phyloP scores from a whole-genome alignment of 495 filamentous ascomycete genomes.

The Talaromyces ruber region DNA sequence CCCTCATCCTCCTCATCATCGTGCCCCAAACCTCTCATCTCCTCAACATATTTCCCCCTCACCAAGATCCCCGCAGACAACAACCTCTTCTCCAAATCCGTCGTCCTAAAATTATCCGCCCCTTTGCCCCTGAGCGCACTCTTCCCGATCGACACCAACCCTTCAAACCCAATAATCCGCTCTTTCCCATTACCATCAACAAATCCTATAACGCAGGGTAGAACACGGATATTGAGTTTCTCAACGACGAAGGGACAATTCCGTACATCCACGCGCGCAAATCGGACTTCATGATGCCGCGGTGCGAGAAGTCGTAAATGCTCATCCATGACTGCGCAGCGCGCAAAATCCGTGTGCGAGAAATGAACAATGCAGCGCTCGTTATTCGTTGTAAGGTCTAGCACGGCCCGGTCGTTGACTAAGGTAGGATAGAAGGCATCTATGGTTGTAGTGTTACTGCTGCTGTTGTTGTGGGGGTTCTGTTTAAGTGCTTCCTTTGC shows the following conservation, averaged over 20 bases:
- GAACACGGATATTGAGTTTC: slow-evolving; percentile 58
- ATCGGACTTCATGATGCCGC: slow-evolving; percentile 59
- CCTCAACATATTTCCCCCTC: slow-evolving; percentile 40
- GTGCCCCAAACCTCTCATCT: slow-evolving; percentile 23
- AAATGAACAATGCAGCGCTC: slow-evolving; percentile 67
- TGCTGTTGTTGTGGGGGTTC: slow-evolving; percentile 2
- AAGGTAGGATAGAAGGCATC: slow-evolving; percentile 49
- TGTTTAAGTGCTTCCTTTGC: slow-evolving; percentile 27
- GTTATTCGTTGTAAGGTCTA: slow-evolving; percentile 60
- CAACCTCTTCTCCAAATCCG: slow-evolving; percentile 55
- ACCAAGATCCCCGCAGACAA: slow-evolving; percentile 49
- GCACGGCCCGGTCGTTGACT: slow-evolving; percentile 53
- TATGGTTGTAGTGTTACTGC: slow-evolving; percentile 8
- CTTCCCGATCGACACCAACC: slow-evolving; percentile 47
- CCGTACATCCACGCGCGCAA: slow-evolving; percentile 61
- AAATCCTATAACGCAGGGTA: slow-evolving; percentile 72
- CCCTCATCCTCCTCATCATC: slow-evolving; percentile 18
- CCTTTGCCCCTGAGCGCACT: slow-evolving; percentile 26
- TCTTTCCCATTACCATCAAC: slow-evolving; percentile 59
- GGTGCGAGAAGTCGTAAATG: slow-evolving; percentile 53
- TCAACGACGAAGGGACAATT: slow-evolving; percentile 66
- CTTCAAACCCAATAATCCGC: slow-evolving; percentile 68
- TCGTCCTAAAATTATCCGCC: slow-evolving; percentile 51
- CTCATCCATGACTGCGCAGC: slow-evolving; percentile 62
- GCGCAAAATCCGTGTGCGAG: slow-evolving; percentile 63